Evolutionary conservation across 768 basidiomycete species (phyloP).

Genomic region (Inosperma sp.): DNA sequence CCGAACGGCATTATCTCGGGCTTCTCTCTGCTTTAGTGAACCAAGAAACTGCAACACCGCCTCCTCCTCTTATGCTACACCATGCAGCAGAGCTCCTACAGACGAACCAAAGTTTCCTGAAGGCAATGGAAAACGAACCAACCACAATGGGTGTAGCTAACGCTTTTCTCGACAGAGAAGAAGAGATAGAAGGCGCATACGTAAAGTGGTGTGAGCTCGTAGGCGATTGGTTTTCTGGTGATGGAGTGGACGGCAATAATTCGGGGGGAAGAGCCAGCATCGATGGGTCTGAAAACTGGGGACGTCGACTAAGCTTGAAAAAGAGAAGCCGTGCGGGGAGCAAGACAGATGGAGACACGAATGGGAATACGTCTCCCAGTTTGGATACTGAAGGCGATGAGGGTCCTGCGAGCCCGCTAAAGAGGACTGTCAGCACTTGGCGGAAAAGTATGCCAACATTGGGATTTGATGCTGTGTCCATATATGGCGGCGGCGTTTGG

Average conservation of each 20-base stretch:
- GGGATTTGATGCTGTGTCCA: conserved; percentile 11
- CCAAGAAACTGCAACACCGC: conserved; percentile 37
- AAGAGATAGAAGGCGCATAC: conserved; percentile 51
- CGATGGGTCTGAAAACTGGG: conserved; percentile 3
- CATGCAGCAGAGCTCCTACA: conserved; percentile 47
- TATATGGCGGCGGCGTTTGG: conserved; percentile 8
- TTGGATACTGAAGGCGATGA: background rate
- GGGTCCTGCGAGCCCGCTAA: conserved; percentile 15
- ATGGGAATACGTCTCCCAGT: background rate
- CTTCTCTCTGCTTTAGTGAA: conserved; percentile 29
- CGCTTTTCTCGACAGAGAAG: conserved; percentile 52
- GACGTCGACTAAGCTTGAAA: background rate
- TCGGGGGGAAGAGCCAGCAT: conserved; percentile 7
- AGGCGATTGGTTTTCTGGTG: conserved; percentile 39
- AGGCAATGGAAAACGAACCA: conserved; percentile 49
- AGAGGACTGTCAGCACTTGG: conserved; percentile 22
- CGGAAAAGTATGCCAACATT: conserved; percentile 23
- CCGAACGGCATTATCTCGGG: conserved; percentile 39
- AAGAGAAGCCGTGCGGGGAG: conserved; percentile 2
- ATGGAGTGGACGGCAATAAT: background rate
- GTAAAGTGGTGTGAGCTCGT: conserved; percentile 58
- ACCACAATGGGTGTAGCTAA: conserved; percentile 58
- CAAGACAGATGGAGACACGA: background rate
- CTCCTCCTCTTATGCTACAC: conserved; percentile 50
- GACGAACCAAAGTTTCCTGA: conserved; percentile 45